These are phyloP conservation scores for Capronia coronata DNA, from an alignment of 2,329 filamentous ascomycete genomes.

Conservation along the genomic window DNA sequence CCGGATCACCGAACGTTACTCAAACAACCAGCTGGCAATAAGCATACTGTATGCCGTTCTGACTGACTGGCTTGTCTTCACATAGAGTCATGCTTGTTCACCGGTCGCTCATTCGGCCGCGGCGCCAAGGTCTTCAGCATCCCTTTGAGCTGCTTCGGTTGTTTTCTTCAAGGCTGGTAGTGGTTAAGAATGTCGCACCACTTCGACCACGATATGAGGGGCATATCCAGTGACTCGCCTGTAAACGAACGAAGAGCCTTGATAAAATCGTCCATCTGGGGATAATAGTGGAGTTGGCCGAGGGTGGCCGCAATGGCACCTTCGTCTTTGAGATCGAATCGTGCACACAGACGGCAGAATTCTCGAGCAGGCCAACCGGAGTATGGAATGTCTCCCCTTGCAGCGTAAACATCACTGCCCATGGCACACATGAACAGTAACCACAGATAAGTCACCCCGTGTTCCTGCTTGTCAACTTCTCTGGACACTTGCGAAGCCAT, in stretches of 20 bases:
- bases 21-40: too few species aligned
- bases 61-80: too few species aligned
- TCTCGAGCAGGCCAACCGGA: slow-evolving; percentile 9
- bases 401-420: slow-evolving; percentile 13
- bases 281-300: slow-evolving; percentile 2
- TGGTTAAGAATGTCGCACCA: slow-evolving; percentile 13
- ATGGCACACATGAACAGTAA: slow-evolving; percentile 9
- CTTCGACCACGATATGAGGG: slow-evolving; percentile 9
- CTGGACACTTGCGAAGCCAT: neutral
- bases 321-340: neutral
- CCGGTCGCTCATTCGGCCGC: too few species aligned
- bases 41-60: too few species aligned
- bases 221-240: neutral
- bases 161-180: slow-evolving; percentile 1
- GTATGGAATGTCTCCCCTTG: slow-evolving; percentile 13
- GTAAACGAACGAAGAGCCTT: neutral
- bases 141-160: neutral
- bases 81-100: too few species aligned
- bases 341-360: slow-evolving; percentile 4
- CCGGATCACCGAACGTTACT: too few species aligned
- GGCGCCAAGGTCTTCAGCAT: too few species aligned
- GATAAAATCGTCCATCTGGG: slow-evolving; percentile 9
- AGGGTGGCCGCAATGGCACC: neutral
- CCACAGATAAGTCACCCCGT: slow-evolving; percentile 7
- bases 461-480: neutral